Evolutionary conservation across 2,329 filamentous ascomycete species (phyloP), one percentile per base, ranked within the genome.

Genomic region (Stachybotrys chlorohalonatus): DNA sequence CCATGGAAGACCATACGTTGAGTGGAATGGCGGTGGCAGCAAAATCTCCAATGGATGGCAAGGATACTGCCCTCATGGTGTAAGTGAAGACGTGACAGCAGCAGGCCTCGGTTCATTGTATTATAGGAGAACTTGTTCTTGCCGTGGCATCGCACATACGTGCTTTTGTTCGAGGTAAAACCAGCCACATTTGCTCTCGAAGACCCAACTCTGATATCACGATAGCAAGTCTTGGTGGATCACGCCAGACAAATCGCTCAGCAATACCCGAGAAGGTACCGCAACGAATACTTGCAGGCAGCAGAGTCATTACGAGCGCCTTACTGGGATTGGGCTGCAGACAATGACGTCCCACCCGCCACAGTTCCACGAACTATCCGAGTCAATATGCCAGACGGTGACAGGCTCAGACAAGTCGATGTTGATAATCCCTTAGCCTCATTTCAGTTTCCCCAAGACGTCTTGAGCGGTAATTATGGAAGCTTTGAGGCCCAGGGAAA

Each of bases 111-210:
- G 17, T 52, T 56, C 30, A 56, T 54, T 48, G n/a, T 32, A 5
- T 49, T 24, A 15, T 47, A 79, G 77, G 75, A 80, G 62, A 66
- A 71, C n/a, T 63, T 76, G 30, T 80, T 82, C 58, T 62, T 74
- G 7, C 66, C 75, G 16, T 84, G 79, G 81, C 81, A 85, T 63
- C 76, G 80, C 6, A 75, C 79, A 4, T 83, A 79, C 56, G 61
- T 82, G 47, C 68, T 75, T 7, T 69, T 83, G 6, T 82, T 72
- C 54, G 81, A 84, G 71, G 78, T 80, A 65, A 11, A 66, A 56
- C 17, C 16, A 31, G 9, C 36, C 30, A 15, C 39, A 17, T 31
- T 16, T 49, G 31, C 42, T 24, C 16, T 36, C n/a, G 31, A 52
- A 32, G 24, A 5, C 16, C 9, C 7, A 16, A 11, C 11, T 32